Conservation (phyloP, 2,329 filamentous ascomycete species). For the Nemania bipapillata region DNA sequence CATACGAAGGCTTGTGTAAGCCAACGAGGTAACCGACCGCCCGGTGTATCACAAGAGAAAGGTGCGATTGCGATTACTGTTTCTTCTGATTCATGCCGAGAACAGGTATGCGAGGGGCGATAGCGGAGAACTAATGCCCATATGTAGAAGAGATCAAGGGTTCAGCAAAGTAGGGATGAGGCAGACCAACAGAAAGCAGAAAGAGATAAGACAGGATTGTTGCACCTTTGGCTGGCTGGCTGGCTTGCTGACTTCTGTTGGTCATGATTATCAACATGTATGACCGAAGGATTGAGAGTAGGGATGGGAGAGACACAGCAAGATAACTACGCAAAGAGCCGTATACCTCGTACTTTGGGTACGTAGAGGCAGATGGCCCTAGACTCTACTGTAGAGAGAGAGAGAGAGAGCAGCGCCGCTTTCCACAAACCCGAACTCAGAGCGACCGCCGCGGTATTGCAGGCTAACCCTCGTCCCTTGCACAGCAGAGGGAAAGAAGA, state of each 20-base stretch:
- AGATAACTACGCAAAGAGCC: too few species aligned
- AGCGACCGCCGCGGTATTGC: not conserved
- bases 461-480: not conserved
- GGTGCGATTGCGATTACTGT: not conserved
- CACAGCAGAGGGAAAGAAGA: not conserved
- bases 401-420: not conserved
- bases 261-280: conserved; percentile 33
- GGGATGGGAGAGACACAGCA: not conserved
- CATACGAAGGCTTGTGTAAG: conserved; percentile 13
- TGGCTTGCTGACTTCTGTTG: conserved; percentile 4
- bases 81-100: not conserved
- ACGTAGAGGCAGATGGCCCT: too few species aligned
- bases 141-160: not conserved
- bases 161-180: not conserved
- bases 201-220: not conserved
- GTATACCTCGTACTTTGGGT: too few species aligned
- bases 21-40: conserved; percentile 7
- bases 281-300: conserved; percentile 22
- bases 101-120: not conserved
- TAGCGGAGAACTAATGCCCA: not conserved
- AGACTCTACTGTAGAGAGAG: too few species aligned
- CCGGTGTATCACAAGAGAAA: not conserved
- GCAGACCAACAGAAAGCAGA: not conserved
- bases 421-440: conserved; percentile 6
- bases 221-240: not conserved